Conservation (phyloP, 495 filamentous ascomycete species). For the Jackrogersella multiformis region DNA sequence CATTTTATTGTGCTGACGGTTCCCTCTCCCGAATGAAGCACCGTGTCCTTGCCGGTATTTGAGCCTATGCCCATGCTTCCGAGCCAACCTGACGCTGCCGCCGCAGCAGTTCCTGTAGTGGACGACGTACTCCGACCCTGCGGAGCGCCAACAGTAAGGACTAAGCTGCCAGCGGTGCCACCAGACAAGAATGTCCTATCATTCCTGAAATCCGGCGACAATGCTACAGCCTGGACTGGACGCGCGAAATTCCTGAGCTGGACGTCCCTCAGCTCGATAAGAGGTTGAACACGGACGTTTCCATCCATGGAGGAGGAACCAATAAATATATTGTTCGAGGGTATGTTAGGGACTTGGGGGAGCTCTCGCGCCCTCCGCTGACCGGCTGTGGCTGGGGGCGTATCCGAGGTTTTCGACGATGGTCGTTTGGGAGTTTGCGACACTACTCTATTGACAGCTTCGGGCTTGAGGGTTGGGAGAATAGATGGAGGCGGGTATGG, state of each 20-base stretch:
- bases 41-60: constrained; percentile 82
- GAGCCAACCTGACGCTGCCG: constrained; percentile 90
- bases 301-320: constrained; percentile 95
- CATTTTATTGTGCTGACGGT: constrained; percentile 90
- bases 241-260: constrained; percentile 91
- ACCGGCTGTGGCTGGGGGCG: constrained; percentile 61
- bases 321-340: constrained; percentile 89
- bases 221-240: constrained; percentile 85
- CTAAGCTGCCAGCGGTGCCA: constrained; percentile 85
- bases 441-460: constrained; percentile 56
- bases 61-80: constrained; percentile 81
- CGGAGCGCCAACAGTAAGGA: constrained; percentile 85
- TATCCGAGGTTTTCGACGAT: constrained; percentile 59
- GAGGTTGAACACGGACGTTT: constrained; percentile 86
- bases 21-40: constrained; percentile 93
- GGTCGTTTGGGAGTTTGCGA: constrained; percentile 56
- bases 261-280: constrained; percentile 79
- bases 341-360: constrained; percentile 67
- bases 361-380: constrained; percentile 58
- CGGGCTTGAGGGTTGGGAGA: constrained; percentile 65
- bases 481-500: constrained; percentile 78
- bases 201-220: constrained; percentile 91
- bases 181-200: constrained; percentile 90
- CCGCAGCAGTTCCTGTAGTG: constrained; percentile 78
- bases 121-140: constrained; percentile 81